These are phyloP conservation scores for Neolentinus lepideus DNA, from an alignment of 1,284 basidiomycete species.

Conservation along the genomic window DNA sequence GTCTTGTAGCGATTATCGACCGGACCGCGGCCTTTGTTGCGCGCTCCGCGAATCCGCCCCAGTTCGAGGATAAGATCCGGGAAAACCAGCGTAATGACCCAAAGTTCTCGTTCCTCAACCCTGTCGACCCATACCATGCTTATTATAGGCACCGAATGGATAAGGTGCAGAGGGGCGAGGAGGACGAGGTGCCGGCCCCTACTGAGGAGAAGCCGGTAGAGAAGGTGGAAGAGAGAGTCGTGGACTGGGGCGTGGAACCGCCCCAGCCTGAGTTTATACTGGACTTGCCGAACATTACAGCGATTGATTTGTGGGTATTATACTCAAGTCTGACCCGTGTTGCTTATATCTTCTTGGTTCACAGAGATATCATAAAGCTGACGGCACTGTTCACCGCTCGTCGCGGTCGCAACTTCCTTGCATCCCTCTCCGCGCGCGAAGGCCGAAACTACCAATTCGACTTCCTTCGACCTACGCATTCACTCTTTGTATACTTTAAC, in stretches of 20 bases:
- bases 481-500: conserved; percentile 96
- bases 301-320: conserved; percentile 79
- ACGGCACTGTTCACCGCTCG: conserved; percentile 96
- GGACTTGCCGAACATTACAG: conserved; percentile 84
- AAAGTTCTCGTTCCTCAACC: conserved; percentile 95
- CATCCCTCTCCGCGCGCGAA: conserved; percentile 81
- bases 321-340: conserved; percentile 5
- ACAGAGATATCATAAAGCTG: conserved; percentile 84
- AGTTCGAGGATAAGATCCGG: conserved; percentile 93
- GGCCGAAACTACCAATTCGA: conserved; percentile 97
- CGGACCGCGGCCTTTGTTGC: conserved; percentile 94
- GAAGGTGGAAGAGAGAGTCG: conserved; percentile 24
- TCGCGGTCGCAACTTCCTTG: conserved; percentile 83
- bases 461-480: conserved; percentile 93
- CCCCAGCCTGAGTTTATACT: conserved; percentile 80
- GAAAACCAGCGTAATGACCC: conserved; percentile 92
- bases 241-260: conserved; percentile 74
- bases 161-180: conserved; percentile 67
- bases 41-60: conserved; percentile 80
- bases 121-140: conserved; percentile 92
- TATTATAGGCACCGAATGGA: conserved; percentile 92
- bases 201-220: conserved; percentile 32
- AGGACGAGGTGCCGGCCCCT: conserved; percentile 49
- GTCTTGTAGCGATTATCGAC: conserved; percentile 82
- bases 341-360: conserved; percentile 11